These are phyloP conservation scores for Mortierella sp. DNA, from an alignment of 371 early-diverging fungal genomes.

Conservation along the genomic window DNA sequence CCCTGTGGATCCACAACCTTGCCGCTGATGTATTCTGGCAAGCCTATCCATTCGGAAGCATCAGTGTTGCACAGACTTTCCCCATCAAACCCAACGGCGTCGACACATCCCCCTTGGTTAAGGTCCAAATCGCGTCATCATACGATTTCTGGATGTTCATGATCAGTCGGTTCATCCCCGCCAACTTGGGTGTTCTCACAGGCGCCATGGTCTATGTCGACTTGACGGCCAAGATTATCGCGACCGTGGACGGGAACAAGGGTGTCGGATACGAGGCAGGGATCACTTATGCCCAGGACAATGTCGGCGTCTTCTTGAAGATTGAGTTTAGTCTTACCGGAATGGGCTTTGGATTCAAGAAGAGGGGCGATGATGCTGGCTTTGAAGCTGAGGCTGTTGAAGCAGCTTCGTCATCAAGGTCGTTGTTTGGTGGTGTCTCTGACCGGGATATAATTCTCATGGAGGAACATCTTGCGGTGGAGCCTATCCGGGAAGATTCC, in stretches of 20 bases:
- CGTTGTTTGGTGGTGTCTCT: neutral
- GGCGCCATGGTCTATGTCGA: slow-evolving; percentile 36
- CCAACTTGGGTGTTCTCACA: slow-evolving; percentile 33
- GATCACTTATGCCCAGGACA: slow-evolving; percentile 25
- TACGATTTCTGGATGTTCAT: slow-evolving; percentile 45
- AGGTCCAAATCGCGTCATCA: slow-evolving; percentile 28
- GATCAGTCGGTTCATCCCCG: slow-evolving; percentile 29
- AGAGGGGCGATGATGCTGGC: neutral
- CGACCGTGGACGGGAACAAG: slow-evolving; percentile 25
- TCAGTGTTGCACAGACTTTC: slow-evolving; percentile 27
- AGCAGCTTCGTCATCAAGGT: neutral
- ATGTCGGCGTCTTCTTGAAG: slow-evolving; percentile 34
- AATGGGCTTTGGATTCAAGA: slow-evolving; percentile 15
- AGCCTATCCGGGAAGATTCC: slow-evolving; percentile 20
- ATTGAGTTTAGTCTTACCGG: slow-evolving; percentile 36
- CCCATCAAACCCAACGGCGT: slow-evolving; percentile 31
- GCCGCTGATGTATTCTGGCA: slow-evolving; percentile 29
- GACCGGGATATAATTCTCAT: slow-evolving; percentile 11
- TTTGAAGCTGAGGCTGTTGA: neutral
- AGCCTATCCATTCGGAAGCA: slow-evolving; percentile 26
- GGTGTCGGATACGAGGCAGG: slow-evolving; percentile 31
- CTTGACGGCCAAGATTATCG: slow-evolving; percentile 27
- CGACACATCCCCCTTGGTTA: slow-evolving; percentile 26
- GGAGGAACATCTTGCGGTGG: slow-evolving; percentile 4
- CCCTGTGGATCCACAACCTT: slow-evolving; percentile 40